Conservation (phyloP, 371 early-diverging fungal genomes). For the Saksenaea oblongispora region DNA sequence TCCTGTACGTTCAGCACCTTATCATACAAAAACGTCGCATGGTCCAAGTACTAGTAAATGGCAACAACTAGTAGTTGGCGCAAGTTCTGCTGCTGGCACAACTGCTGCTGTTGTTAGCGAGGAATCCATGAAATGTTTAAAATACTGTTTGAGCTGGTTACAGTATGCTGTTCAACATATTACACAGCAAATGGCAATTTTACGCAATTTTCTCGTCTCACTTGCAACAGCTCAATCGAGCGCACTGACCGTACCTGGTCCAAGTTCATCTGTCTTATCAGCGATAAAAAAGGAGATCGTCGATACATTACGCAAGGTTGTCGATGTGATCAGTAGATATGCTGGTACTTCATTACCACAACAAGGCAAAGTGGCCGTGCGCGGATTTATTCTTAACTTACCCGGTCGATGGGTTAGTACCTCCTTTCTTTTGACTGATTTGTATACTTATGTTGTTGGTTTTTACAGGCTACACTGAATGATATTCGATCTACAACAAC, state of each 20-base stretch:
- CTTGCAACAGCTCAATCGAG: slow-evolving; percentile 39
- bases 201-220: slow-evolving; percentile 66
- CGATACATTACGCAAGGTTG: slow-evolving; percentile 82
- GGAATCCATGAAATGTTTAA: slow-evolving; percentile 75
- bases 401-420: slow-evolving; percentile 79
- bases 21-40: neutral
- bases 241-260: slow-evolving; percentile 3
- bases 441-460: no score
- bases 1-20: neutral
- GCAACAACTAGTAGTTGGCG: slow-evolving; percentile 71
- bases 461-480: slow-evolving; percentile 28
- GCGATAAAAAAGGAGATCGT: slow-evolving; percentile 81
- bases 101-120: slow-evolving; percentile 77
- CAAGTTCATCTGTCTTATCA: slow-evolving; percentile 47
- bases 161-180: slow-evolving; percentile 83
- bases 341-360: slow-evolving; percentile 84
- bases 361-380: slow-evolving; percentile 79
- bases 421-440: neutral
- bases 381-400: slow-evolving; percentile 82
- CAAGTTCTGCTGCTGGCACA: slow-evolving; percentile 66
- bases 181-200: slow-evolving; percentile 71
- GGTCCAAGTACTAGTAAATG: slow-evolving; percentile 45
- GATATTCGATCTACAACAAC: slow-evolving; percentile 42
- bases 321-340: slow-evolving; percentile 85
- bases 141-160: slow-evolving; percentile 85